Base-by-base conservation (phyloP, 768 basidiomycete species). In the Nevesoporus exiguus region DNA sequence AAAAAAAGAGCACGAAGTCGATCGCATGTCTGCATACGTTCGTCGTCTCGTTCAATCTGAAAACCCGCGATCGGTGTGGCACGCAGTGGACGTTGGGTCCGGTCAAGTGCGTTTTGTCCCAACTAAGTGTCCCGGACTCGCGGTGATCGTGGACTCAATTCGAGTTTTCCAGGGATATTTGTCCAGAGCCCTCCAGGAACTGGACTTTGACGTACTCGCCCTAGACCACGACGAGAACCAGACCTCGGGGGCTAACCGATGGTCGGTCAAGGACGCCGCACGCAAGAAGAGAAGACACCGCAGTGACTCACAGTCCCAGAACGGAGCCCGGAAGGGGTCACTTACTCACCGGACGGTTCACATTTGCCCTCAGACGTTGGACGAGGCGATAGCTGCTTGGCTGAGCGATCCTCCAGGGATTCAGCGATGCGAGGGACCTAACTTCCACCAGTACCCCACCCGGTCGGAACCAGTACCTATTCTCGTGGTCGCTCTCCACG, bases 1-100 rank as follows among this genome's bases (percentile, higher is more conserved):
- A 6, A 90, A 90, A 66, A 90, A 90, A 65, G 71, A 73, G 3
- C 88, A 90, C 57, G 88, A 90, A 65, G 85, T 90, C 43, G 59
- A 70, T 1, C 78, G 80, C 45, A 89, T 89, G 86, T 71, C 76
- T 17, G 67, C 75, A 7, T 86, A 81, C 68, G 73, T 86, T 25
- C 63, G 67, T 36, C 62, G 61, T 17, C 63, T 84, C 29, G 47
- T 59, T 24, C 48, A 53, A 24, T 54, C 67, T 73, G 41, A 64
- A 58, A 29, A 53, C 62, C 36, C 68, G 42, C 37, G 65, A 19
- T 44, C 61, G 27, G 56, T 63, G n/a, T 58, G 53, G 55, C 78
- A 81, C 56, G 79, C 80, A 27, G 86, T 90, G 31, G 88, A 90
- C 56, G 75, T 89, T 40, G 88, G 88, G 19, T 84, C 88, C 7